phyloP scores from a whole-genome alignment of 495 filamentous ascomycete genomes.

The Podospora conica region DNA sequence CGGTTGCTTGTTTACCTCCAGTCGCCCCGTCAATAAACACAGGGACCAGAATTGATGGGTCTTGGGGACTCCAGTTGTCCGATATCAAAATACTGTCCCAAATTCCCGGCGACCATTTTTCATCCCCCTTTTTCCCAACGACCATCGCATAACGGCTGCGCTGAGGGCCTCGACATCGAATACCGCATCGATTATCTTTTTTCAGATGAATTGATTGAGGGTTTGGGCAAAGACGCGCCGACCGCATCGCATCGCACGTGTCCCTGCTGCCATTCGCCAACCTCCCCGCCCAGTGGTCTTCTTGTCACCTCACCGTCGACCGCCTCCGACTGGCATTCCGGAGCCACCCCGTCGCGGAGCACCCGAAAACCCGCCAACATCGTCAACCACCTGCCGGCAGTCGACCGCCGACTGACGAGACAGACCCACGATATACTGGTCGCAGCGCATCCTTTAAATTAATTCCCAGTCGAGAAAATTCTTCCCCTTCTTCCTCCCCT shows the following conservation, averaged over 20 bases:
- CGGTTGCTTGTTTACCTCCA: slow-evolving; percentile 19
- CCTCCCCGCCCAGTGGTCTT: neutral
- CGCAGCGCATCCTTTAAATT: neutral
- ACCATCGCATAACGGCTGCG: neutral
- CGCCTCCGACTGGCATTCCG: neutral
- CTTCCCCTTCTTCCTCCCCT: neutral
- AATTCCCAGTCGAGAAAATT: neutral
- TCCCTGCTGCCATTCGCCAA: neutral
- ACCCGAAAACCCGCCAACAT: too few species aligned
- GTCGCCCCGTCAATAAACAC: slow-evolving; percentile 21
- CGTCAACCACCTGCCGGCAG: neutral
- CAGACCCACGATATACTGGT: neutral
- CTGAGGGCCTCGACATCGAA: slow-evolving; percentile 14
- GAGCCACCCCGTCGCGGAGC: neutral
- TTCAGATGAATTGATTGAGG: slow-evolving; percentile 17
- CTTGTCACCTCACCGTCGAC: neutral
- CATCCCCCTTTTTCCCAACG: neutral
- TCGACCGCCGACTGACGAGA: neutral
- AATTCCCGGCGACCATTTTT: neutral
- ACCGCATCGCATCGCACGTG: slow-evolving; percentile 17
- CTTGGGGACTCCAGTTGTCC: too few species aligned
- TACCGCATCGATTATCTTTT: slow-evolving; percentile 4
- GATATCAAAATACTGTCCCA: neutral
- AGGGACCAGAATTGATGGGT: slow-evolving; percentile 6
- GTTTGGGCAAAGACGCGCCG: slow-evolving; percentile 19